Percentiles rank a stretch among this genome's conserved stretches.
phyloP scores from a whole-genome alignment of 2,329 filamentous ascomycete species.

The Aspergillus brasiliensis region DNA sequence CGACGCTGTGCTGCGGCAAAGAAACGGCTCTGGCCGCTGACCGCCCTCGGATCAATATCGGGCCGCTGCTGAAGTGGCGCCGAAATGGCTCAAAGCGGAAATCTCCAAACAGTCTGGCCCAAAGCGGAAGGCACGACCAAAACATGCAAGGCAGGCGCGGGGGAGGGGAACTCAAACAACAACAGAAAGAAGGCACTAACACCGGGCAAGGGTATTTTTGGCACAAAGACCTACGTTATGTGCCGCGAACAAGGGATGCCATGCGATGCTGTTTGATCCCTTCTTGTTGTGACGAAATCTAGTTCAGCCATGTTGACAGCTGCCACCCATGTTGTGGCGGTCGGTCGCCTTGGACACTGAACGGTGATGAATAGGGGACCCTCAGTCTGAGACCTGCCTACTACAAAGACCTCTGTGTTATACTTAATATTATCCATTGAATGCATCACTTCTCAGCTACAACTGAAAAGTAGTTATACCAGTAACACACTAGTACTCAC shows the following conservation, averaged over 20 bases:
- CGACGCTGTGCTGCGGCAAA: conserved; percentile 16
- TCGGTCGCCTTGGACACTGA: conserved; percentile 10
- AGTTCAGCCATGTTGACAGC: neutral
- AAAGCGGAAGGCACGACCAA: conserved; percentile 23
- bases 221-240: neutral
- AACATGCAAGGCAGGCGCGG: conserved; percentile 21
- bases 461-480: too few species aligned
- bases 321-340: neutral
- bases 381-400: too few species aligned
- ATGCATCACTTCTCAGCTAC: too few species aligned
- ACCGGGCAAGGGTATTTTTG: conserved; percentile 12
- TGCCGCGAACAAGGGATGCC: neutral
- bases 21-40: conserved; percentile 16
- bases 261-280: neutral
- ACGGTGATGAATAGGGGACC: neutral
- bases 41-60: conserved; percentile 28
- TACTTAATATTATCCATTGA: too few species aligned
- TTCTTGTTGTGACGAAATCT: neutral
- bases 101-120: conserved; percentile 34
- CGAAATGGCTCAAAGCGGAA: conserved; percentile 26
- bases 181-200: neutral
- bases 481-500: too few species aligned
- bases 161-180: conserved; percentile 12
- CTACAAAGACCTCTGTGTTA: too few species aligned
- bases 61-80: conserved; percentile 26